These are phyloP conservation scores for Aspergillus pseudoglaucus DNA, from an alignment of 2,329 filamentous ascomycete species.

Conservation along the genomic window DNA sequence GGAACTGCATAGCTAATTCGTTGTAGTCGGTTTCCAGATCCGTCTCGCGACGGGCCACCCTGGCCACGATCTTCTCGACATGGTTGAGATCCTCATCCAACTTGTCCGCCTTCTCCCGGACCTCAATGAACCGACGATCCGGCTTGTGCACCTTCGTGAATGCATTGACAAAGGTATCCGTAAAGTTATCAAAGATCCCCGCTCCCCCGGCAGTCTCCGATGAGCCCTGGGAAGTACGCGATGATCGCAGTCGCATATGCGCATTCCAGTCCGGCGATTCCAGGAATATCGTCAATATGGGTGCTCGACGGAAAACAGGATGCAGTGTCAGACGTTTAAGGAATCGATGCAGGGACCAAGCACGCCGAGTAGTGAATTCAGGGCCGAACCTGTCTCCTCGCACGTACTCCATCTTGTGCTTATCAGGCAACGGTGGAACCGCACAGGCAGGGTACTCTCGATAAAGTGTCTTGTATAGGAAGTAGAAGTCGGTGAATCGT, in stretches of 20 bases:
- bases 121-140: slow-evolving; percentile 89
- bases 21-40: slow-evolving; percentile 84
- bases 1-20: slow-evolving; percentile 89
- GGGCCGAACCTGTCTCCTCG: slow-evolving; percentile 89
- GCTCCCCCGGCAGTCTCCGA: slow-evolving; percentile 40
- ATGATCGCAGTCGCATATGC: slow-evolving; percentile 74
- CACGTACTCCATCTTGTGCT: slow-evolving; percentile 99
- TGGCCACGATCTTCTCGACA: slow-evolving; percentile 90
- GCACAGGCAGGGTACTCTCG: slow-evolving; percentile 87
- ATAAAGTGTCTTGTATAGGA: slow-evolving; percentile 83
- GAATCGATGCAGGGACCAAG: slow-evolving; percentile 87
- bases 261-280: slow-evolving; percentile 95
- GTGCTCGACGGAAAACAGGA: slow-evolving; percentile 75
- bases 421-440: slow-evolving; percentile 90
- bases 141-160: slow-evolving; percentile 96
- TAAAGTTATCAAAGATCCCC: slow-evolving; percentile 87
- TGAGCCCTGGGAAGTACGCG: slow-evolving; percentile 52
- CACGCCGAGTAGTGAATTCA: slow-evolving; percentile 84
- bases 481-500: slow-evolving; percentile 96
- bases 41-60: slow-evolving; percentile 77
- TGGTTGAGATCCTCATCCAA: slow-evolving; percentile 87
- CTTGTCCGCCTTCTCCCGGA: slow-evolving; percentile 80
- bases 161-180: slow-evolving; percentile 93
- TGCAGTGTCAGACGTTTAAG: slow-evolving; percentile 79
- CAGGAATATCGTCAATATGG: slow-evolving; percentile 80